phyloP scores from a whole-genome alignment of 2,329 filamentous ascomycete genomes.

The Cercospora sesami region DNA sequence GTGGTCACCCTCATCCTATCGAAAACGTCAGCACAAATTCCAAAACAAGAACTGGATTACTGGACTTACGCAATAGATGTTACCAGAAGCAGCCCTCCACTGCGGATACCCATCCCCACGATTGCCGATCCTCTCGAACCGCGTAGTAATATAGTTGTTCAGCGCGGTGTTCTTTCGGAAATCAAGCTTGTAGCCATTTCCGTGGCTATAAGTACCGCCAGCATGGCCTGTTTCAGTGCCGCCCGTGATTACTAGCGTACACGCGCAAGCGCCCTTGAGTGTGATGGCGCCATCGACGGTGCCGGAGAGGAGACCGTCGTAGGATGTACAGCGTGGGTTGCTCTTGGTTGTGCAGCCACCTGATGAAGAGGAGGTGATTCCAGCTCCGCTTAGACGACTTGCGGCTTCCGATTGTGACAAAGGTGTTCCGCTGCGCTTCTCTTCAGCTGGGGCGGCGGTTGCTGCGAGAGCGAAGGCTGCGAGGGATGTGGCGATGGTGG shows the following conservation, averaged over 20 bases:
- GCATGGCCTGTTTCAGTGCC: constrained; percentile 17
- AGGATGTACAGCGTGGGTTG: constrained; percentile 15
- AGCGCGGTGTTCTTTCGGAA: constrained; percentile 16
- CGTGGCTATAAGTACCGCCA: constrained; percentile 13
- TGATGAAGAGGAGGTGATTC: constrained; percentile 12
- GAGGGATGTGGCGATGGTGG: background rate
- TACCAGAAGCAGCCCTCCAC: constrained; percentile 12
- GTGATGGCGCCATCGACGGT: constrained; percentile 17
- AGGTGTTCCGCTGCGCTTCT: constrained; percentile 10
- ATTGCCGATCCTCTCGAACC: constrained; percentile 11
- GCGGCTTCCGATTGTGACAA: constrained; percentile 13
- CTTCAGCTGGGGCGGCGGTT: background rate
- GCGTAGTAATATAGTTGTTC: constrained; percentile 12
- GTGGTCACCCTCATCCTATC: constrained; percentile 13
- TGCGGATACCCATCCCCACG: constrained; percentile 16
- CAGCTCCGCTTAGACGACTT: background rate
- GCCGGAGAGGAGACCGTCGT: constrained; percentile 14
- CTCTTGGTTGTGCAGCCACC: constrained; percentile 16
- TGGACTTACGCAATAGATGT: constrained; percentile 15
- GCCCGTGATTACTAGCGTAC: constrained; percentile 8
- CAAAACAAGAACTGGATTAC: background rate
- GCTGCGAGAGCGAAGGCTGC: constrained; percentile 5
- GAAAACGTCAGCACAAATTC: background rate
- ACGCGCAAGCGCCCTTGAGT: constrained; percentile 12
- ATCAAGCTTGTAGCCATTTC: constrained; percentile 18